These are phyloP conservation scores for Pestalotiopsis sp. DNA, from an alignment of 2,329 filamentous ascomycete genomes.

Conservation along the genomic window DNA sequence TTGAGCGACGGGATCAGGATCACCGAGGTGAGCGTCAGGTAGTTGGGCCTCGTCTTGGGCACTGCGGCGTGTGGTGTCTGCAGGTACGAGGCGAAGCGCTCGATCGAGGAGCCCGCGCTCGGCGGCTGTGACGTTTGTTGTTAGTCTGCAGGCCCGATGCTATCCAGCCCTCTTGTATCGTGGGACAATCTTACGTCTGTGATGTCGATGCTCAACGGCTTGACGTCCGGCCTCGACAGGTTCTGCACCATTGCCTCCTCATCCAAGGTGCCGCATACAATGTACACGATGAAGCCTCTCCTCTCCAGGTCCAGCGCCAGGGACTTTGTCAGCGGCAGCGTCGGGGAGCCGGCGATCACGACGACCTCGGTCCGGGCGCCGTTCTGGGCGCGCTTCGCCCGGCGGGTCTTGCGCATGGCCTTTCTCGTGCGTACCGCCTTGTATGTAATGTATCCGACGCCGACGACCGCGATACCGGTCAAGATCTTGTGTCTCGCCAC, in stretches of 20 bases:
- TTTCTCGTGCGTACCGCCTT: constrained; percentile 50
- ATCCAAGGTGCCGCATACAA: constrained; percentile 82
- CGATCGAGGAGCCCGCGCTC: constrained; percentile 67
- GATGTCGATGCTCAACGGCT: constrained; percentile 79
- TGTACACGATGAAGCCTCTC: constrained; percentile 88
- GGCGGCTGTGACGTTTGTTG: constrained; percentile 52
- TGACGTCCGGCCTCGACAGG: constrained; percentile 78
- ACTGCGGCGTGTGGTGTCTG: constrained; percentile 75
- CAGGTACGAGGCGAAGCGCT: constrained; percentile 70
- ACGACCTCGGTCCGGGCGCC: constrained; percentile 84
- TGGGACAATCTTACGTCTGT: constrained; percentile 62
- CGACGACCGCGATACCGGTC: constrained; percentile 69
- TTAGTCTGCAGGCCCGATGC: background rate
- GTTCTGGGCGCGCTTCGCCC: constrained; percentile 76
- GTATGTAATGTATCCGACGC: constrained; percentile 65
- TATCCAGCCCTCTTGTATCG: background rate
- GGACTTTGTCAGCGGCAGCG: constrained; percentile 79
- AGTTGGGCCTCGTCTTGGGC: constrained; percentile 72
- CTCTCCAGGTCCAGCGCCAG: constrained; percentile 85
- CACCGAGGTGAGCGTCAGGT: constrained; percentile 74
- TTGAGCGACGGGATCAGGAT: constrained; percentile 80
- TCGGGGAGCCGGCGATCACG: constrained; percentile 85
- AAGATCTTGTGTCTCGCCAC: constrained; percentile 70
- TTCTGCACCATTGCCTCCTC: constrained; percentile 79
- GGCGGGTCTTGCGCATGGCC: constrained; percentile 65